Percentiles rank a stretch among this genome's conserved stretches.
Conservation (phyloP, 2,329 filamentous ascomycete genomes). For the Penicillium sclerotigenum region DNA sequence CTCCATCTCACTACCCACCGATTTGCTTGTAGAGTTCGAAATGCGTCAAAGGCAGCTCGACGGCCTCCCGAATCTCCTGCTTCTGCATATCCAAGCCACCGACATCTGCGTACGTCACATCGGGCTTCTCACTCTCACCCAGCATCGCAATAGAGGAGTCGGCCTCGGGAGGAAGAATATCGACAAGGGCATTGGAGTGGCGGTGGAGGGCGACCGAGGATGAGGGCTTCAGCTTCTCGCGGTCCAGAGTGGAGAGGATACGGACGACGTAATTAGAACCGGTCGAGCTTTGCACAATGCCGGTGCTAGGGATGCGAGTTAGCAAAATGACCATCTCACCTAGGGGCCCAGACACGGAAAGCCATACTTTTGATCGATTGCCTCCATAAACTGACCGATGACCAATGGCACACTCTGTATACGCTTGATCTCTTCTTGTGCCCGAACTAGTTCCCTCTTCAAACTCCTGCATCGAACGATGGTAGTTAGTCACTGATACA, state of each 20-base stretch:
- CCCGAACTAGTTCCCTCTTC: slow-evolving; percentile 93
- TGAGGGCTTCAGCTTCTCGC: slow-evolving; percentile 95
- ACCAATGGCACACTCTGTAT: slow-evolving; percentile 98
- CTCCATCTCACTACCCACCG: slow-evolving; percentile 48
- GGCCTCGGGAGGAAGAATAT: slow-evolving; percentile 97
- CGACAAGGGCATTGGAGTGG: slow-evolving; percentile 96
- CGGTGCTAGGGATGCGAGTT: slow-evolving; percentile 61
- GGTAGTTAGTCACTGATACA: slow-evolving; percentile 12
- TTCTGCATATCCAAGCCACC: slow-evolving; percentile 99
- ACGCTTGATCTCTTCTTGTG: slow-evolving; percentile 98
- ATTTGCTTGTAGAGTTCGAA: slow-evolving; percentile 99
- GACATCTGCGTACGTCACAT: slow-evolving; percentile 96
- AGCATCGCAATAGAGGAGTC: slow-evolving; percentile 99
- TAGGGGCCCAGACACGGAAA: neutral
- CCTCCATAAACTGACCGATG: slow-evolving; percentile 99
- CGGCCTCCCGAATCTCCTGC: slow-evolving; percentile 96
- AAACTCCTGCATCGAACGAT: slow-evolving; percentile 62
- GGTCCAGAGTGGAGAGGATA: slow-evolving; percentile 95
- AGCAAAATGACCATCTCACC: slow-evolving; percentile 1
- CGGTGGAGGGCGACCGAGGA: slow-evolving; percentile 96
- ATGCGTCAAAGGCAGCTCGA: slow-evolving; percentile 93
- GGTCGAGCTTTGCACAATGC: slow-evolving; percentile 96
- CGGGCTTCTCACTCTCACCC: slow-evolving; percentile 92
- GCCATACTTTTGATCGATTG: slow-evolving; percentile 93
- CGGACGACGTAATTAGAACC: slow-evolving; percentile 99